Percentiles rank a stretch among this genome's conserved stretches.
Conservation (phyloP, 441 rosid genomes). For the Croton laevigatus region DNA sequence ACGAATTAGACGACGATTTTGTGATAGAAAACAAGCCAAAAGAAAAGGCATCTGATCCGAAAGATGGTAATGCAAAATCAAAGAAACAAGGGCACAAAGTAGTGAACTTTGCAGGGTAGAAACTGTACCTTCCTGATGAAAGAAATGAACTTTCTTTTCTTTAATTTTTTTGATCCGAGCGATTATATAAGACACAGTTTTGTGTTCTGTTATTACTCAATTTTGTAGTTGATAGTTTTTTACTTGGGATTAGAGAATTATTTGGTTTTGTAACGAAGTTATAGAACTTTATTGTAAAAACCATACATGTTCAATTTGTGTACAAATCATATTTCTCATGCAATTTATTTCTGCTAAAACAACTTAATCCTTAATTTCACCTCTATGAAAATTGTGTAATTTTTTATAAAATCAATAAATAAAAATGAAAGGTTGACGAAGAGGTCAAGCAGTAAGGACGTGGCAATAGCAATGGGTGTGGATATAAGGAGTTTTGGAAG, state of each 20-base stretch:
- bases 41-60: constrained; percentile 29
- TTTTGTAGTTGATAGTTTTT: not conserved
- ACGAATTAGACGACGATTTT: constrained; percentile 88
- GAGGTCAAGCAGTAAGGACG: constrained; percentile 8
- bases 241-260: not conserved
- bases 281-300: no score
- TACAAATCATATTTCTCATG: no score
- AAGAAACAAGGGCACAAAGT: constrained; percentile 70
- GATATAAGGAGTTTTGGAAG: constrained; percentile 24
- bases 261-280: not conserved
- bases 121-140: not conserved
- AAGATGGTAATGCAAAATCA: constrained; percentile 30
- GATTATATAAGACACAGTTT: no score
- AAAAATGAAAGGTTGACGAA: constrained; percentile 6
- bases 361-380: no score
- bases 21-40: constrained; percentile 34
- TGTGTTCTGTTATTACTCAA: not conserved
- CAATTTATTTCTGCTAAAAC: no score
- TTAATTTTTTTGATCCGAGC: not conserved
- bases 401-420: not conserved
- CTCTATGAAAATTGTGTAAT: not conserved
- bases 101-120: constrained; percentile 57
- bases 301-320: no score
- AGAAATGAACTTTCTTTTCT: constrained; percentile 4
- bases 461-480: constrained; percentile 11